These are phyloP conservation scores for Debaryomyces sp. DNA, from an alignment of 1,139 yeast genomes.

Conservation along the genomic window DNA sequence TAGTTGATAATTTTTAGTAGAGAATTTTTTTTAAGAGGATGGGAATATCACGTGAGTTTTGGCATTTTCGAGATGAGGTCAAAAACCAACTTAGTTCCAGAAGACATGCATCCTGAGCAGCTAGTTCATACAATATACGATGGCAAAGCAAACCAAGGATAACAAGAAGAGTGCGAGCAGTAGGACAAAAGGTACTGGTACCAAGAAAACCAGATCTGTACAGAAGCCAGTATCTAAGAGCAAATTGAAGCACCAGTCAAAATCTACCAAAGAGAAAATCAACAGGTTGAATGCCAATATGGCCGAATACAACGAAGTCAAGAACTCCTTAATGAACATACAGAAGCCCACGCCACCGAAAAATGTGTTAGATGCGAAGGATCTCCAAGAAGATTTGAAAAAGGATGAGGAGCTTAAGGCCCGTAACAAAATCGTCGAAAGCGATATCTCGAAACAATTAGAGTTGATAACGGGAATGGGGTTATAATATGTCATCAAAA, in stretches of 20 bases:
- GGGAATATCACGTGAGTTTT: conserved; percentile 1
- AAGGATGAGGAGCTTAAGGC: conserved; percentile 40
- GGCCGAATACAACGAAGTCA: conserved; percentile 40
- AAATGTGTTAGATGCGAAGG: conserved; percentile 34
- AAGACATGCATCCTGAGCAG: background rate
- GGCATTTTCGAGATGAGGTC: conserved; percentile 7
- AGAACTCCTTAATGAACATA: conserved; percentile 22
- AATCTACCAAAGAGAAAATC: conserved; percentile 43
- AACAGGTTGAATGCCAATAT: conserved; percentile 45
- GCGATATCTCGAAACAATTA: conserved; percentile 57
- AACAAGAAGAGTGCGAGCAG: background rate
- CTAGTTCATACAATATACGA: background rate
- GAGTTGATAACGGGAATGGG: conserved; percentile 60
- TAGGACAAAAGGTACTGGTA: conserved; percentile 1
- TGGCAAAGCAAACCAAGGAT: conserved; percentile 3
- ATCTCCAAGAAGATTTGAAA: conserved; percentile 45
- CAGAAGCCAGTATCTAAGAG: conserved; percentile 20
- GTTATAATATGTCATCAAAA: conserved; percentile 20
- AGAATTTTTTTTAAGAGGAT: conserved; percentile 1
- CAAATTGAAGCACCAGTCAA: conserved; percentile 26
- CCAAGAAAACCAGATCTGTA: conserved; percentile 11
- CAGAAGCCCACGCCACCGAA: conserved; percentile 15
- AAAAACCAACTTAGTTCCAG: background rate
- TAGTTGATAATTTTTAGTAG: background rate
- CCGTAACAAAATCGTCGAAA: conserved; percentile 47